Conservation (phyloP, 2,329 filamentous ascomycete genomes). For the Shiraia sp. region DNA sequence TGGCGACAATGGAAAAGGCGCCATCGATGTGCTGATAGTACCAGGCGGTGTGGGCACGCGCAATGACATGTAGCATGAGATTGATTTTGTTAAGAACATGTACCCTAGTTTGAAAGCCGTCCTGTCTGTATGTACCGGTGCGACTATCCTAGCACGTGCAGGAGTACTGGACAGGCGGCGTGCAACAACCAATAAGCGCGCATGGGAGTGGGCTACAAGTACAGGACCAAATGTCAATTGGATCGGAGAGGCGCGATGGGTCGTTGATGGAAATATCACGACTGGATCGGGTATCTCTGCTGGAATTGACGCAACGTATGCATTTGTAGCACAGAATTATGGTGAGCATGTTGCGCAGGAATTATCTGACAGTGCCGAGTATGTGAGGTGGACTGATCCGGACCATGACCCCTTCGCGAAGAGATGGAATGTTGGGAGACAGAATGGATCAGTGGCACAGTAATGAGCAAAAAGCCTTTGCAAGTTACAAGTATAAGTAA, state of each 20-base stretch:
- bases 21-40: constrained; percentile 63
- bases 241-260: constrained; percentile 58
- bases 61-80: constrained; percentile 34
- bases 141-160: constrained; percentile 58
- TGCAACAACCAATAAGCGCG: constrained; percentile 68
- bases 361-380: constrained; percentile 59
- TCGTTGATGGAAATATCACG: constrained; percentile 67
- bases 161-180: constrained; percentile 62
- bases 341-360: constrained; percentile 54
- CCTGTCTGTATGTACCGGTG: constrained; percentile 68
- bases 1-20: constrained; percentile 7
- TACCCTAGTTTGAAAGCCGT: constrained; percentile 58
- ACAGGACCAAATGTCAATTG: constrained; percentile 59
- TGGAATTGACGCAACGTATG: constrained; percentile 63
- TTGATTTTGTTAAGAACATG: constrained; percentile 52
- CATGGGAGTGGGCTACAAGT: constrained; percentile 48
- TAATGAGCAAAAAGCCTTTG: too few relatives aligned
- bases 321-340: constrained; percentile 58
- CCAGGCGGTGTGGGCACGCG: constrained; percentile 62
- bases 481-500: too few relatives aligned
- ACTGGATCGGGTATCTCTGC: constrained; percentile 66
- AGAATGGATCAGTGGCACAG: not conserved
- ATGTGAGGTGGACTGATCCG: constrained; percentile 56
- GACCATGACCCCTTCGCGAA: constrained; percentile 59
- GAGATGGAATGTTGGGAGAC: constrained; percentile 17